Evolutionary conservation across 2,329 filamentous ascomycete species (phyloP), one percentile per base, ranked within the genome.

Genomic region (Orbilia ellipsospora): DNA sequence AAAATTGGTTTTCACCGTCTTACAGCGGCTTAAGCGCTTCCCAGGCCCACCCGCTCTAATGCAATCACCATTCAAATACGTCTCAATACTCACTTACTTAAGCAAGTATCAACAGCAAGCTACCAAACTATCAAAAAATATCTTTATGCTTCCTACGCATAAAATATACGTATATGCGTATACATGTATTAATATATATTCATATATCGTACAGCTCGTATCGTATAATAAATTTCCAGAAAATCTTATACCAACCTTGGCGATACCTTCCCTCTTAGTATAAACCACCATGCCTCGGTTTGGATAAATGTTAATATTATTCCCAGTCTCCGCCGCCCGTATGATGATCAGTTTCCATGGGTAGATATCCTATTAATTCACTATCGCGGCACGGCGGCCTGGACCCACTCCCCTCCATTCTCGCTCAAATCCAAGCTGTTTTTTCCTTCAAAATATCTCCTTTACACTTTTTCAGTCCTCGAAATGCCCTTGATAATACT

Each of bases 1-100:
- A 36, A 55, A 55, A 51, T 40, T 57, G 31, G 50, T 70, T 52
- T 63, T 50, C 57, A 70, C 66, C 66, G 66, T 57, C 48, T 63
- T 36, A 70, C 51, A 42, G 10, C 66, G 66, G 66, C 42, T 36
- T 36, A 18, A 26, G 36, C 45, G 44, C 48, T 28, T 50, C 23
- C 56, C 50, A 55, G 56, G 36, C 56, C 56, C 40, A 45, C 56
- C n/a, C 5, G 31, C 6, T 42, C 23, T 52, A 36, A 31, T 31
- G 28, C 31, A 36, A 36, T 36, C 31, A 36, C 8, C 5, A 36
- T 36, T 31, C 28, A 31, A 31, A 3, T 31, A 31, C n/a, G n/a
- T n/a, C n/a, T n/a, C n/a, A n/a, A n/a, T n/a, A n/a, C n/a, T n/a
- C n/a, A n/a, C 31, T 36, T 36, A 36, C 31, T 36, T 36, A 36